Conservation (phyloP, 106 monocot species). For the Dendrobium nobile region DNA sequence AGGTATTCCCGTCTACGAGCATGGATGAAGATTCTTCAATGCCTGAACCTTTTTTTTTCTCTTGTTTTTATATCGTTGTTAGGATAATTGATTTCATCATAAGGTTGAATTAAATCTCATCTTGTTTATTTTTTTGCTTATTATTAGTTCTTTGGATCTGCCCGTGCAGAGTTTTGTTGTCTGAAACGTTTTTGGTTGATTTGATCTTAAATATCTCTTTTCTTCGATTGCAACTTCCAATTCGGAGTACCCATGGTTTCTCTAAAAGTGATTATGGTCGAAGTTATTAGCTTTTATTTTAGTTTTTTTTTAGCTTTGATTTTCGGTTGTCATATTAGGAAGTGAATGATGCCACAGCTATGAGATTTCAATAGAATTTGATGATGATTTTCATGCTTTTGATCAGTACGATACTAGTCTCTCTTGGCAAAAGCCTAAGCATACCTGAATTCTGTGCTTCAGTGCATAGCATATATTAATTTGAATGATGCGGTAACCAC, state of each 20-base stretch:
- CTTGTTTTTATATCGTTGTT: not conserved
- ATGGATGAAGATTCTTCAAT: not conserved
- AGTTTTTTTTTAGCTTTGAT: no score
- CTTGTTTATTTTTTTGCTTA: not conserved
- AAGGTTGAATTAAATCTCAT: not conserved
- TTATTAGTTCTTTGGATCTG: not conserved
- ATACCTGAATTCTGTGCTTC: no score
- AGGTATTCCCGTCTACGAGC: conserved; percentile 9
- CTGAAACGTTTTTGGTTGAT: not conserved
- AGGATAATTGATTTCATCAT: not conserved
- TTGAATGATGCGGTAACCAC: no score
- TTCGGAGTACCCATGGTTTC: not conserved
- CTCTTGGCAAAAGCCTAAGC: no score
- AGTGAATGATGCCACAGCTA: not conserved
- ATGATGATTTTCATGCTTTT: not conserved
- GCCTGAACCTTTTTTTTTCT: not conserved
- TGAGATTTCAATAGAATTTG: not conserved
- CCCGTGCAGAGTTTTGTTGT: not conserved
- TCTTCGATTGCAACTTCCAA: not conserved
- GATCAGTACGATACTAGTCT: no score
- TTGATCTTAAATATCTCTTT: not conserved
- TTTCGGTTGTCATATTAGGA: not conserved
- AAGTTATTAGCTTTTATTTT: not conserved
- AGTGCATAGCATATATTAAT: no score
- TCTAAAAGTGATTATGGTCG: not conserved